Conservation (phyloP, 2,329 filamentous ascomycete genomes). For the Macrophomina pseudophaseolina region DNA sequence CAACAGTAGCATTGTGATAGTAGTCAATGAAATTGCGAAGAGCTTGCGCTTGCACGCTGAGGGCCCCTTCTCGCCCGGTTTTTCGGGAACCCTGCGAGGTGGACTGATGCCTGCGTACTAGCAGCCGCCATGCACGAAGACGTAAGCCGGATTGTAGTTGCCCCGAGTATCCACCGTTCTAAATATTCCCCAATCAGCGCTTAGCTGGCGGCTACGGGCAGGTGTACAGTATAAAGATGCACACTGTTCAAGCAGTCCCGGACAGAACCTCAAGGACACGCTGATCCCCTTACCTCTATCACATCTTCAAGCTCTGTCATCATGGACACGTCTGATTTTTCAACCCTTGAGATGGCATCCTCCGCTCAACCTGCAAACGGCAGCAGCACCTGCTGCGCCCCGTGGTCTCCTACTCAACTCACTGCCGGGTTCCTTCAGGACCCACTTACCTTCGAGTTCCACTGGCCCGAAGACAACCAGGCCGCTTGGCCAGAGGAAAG, state of each 20-base stretch:
- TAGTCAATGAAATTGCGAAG: constrained; percentile 3
- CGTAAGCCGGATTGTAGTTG: neutral
- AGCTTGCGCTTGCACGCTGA: neutral
- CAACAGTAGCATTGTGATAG: neutral
- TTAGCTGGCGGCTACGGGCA: constrained; percentile 5
- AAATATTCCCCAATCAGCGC: constrained; percentile 1
- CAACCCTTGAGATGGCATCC: neutral
- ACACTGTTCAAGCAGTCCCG: neutral
- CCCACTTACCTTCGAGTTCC: constrained; percentile 12
- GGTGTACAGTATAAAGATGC: neutral
- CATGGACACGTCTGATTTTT: neutral
- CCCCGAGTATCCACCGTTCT: constrained; percentile 9
- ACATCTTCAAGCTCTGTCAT: neutral
- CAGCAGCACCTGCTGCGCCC: neutral
- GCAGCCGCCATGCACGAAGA: neutral
- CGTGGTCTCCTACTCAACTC: constrained; percentile 11
- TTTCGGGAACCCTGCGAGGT: neutral
- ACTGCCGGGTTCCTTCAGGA: constrained; percentile 4
- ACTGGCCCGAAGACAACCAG: neutral
- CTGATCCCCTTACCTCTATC: neutral
- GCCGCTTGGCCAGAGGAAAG: neutral
- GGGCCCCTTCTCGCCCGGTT: neutral
- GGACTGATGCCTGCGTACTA: neutral
- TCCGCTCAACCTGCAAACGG: neutral
- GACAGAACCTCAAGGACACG: neutral